A percentile compares a stretch with the other conserved stretches of the same genome.
These are phyloP conservation scores for Tagetes erecta DNA, from an alignment of 129 eudicot species.

Conservation along the genomic window DNA sequence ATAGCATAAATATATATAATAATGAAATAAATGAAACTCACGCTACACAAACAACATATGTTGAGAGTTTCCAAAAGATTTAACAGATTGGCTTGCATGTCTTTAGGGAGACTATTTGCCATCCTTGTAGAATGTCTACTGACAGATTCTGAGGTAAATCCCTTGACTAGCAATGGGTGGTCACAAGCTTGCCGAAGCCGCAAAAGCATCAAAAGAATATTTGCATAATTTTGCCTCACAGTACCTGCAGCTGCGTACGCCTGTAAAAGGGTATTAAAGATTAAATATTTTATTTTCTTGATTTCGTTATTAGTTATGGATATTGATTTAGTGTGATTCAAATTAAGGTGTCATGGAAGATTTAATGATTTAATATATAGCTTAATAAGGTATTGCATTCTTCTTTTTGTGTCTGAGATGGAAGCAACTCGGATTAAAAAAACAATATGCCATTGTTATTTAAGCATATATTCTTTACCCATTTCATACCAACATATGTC, in stretches of 20 bases:
- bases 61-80: conserved; percentile 58
- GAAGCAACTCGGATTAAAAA: neutral
- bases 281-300: neutral
- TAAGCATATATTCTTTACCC: neutral
- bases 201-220: conserved; percentile 85
- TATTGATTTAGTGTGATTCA: conserved; percentile 11
- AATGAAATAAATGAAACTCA: conserved; percentile 38
- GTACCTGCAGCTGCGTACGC: conserved; percentile 98
- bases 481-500: neutral
- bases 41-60: conserved; percentile 70
- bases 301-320: neutral
- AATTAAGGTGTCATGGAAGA: neutral
- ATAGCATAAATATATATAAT: neutral
- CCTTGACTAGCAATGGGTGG: conserved; percentile 87
- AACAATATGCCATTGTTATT: neutral
- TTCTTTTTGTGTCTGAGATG: neutral
- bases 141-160: conserved; percentile 61
- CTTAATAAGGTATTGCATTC: neutral
- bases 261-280: conserved; percentile 41
- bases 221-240: conserved; percentile 87
- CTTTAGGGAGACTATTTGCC: conserved; percentile 65
- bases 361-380: neutral
- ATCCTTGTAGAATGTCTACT: conserved; percentile 51
- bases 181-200: conserved; percentile 99
- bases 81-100: conserved; percentile 50